phyloP scores from a whole-genome alignment of 2,329 filamentous ascomycete genomes.

The Berkeleyomyces rouxiae region DNA sequence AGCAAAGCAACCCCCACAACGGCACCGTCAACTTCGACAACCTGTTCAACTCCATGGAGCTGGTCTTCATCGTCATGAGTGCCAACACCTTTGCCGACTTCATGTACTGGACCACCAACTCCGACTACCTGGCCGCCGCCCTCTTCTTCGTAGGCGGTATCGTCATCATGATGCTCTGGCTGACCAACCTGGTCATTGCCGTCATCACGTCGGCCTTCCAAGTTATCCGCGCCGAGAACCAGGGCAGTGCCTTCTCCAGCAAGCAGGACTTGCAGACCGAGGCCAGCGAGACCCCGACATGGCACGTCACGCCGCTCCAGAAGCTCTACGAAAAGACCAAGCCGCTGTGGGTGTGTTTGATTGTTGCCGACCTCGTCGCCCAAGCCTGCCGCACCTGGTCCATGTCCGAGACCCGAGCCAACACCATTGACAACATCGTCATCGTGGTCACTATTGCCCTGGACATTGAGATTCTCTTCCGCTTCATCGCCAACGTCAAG shows the following conservation, averaged over 20 bases:
- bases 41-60: constrained; percentile 74
- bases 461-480: constrained; percentile 64
- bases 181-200: constrained; percentile 85
- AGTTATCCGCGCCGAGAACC: constrained; percentile 92
- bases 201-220: constrained; percentile 98
- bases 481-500: constrained; percentile 65
- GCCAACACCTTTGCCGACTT: constrained; percentile 92
- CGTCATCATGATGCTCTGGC: constrained; percentile 88
- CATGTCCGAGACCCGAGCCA: constrained; percentile 46
- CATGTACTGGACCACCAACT: constrained; percentile 84
- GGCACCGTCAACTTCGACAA: constrained; percentile 90
- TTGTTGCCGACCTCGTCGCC: constrained; percentile 61
- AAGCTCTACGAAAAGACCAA: constrained; percentile 56
- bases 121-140: constrained; percentile 74
- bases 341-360: constrained; percentile 65
- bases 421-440: constrained; percentile 58
- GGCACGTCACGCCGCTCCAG: constrained; percentile 39
- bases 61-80: constrained; percentile 97
- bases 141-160: constrained; percentile 61
- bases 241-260: constrained; percentile 61
- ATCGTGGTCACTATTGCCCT: constrained; percentile 61
- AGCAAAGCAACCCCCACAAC: constrained; percentile 63
- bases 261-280: constrained; percentile 32
- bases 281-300: constrained; percentile 36
- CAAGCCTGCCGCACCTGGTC: constrained; percentile 60